phyloP scores from a whole-genome alignment of 2,329 filamentous ascomycete species.

The Microsporum audouinii region DNA sequence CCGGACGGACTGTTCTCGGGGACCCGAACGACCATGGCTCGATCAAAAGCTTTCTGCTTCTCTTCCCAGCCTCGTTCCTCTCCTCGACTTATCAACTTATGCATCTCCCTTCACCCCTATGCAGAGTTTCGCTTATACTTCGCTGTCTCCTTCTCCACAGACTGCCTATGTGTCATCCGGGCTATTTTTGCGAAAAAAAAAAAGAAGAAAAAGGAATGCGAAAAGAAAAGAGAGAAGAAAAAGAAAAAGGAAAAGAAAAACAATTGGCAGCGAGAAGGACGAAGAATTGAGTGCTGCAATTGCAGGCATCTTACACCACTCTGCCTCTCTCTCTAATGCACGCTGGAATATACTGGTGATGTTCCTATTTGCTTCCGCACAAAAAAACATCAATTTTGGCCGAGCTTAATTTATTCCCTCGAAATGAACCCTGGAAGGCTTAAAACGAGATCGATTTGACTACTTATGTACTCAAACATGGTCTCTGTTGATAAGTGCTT shows the following conservation, averaged over 20 bases:
- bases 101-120: background rate
- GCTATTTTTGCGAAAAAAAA: background rate
- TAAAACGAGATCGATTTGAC: background rate
- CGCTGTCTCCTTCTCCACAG: background rate
- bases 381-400: background rate
- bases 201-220: background rate
- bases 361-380: background rate
- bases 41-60: background rate
- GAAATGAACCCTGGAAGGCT: background rate
- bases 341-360: background rate
- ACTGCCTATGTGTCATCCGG: background rate
- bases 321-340: background rate
- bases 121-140: constrained; percentile 1
- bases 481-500: background rate
- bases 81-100: background rate
- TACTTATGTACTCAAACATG: background rate
- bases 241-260: background rate
- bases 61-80: background rate
- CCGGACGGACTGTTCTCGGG: background rate
- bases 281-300: constrained; percentile 1
- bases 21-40: background rate
- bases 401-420: background rate
- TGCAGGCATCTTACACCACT: background rate
- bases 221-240: background rate
- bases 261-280: background rate